A percentile compares a stretch with the other conserved stretches of the same genome.
These are phyloP conservation scores for Crithidia brevicula DNA, from an alignment of 208 protist species.

Conservation along the genomic window DNA sequence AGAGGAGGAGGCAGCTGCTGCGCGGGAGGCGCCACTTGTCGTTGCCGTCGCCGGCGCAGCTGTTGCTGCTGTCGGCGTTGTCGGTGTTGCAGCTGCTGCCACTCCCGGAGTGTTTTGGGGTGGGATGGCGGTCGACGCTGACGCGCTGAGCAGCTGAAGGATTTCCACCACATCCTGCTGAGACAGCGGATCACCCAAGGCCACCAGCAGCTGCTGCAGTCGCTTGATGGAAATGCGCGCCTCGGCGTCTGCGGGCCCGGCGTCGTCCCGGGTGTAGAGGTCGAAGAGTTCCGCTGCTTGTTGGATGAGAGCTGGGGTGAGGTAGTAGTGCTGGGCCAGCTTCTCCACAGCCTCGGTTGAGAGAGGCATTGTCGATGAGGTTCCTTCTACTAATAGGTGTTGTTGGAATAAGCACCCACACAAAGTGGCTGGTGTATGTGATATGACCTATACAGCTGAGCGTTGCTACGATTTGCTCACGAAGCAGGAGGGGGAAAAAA, in stretches of 20 bases:
- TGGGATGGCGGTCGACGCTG: not conserved
- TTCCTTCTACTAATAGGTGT: too few species aligned
- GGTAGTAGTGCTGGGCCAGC: conserved; percentile 42
- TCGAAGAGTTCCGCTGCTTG: conserved; percentile 48
- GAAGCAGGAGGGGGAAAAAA: too few species aligned
- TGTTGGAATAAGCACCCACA: too few species aligned
- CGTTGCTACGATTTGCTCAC: too few species aligned
- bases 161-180: conserved; percentile 60
- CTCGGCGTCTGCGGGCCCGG: not conserved
- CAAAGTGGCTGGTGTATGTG: too few species aligned
- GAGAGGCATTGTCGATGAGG: not conserved
- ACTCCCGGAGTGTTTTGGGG: not conserved
- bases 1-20: not conserved
- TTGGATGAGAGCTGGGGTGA: conserved; percentile 37
- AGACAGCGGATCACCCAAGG: conserved; percentile 44
- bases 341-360: conserved; percentile 19
- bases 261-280: conserved; percentile 20
- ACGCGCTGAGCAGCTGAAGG: conserved; percentile 29
- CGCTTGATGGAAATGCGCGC: conserved; percentile 39
- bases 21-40: not conserved
- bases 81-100: not conserved
- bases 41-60: not conserved
- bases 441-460: too few species aligned
- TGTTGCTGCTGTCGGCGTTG: conserved; percentile 1
- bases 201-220: conserved; percentile 54